Conservation (phyloP, 176 grass and related monocot species). For the Aegilops bicornis region DNA sequence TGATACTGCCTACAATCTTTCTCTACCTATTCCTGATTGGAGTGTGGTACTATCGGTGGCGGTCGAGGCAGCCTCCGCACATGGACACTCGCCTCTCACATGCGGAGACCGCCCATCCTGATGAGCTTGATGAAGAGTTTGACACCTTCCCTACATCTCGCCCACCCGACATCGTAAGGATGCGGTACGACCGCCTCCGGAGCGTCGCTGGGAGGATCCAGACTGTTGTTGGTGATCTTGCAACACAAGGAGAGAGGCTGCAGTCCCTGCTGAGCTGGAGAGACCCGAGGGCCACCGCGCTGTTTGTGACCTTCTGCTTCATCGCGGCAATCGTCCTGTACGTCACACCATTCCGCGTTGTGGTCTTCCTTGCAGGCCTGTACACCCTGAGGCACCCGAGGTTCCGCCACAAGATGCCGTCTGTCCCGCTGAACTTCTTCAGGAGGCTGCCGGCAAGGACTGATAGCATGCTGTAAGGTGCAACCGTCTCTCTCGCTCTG, state of each 20-base stretch:
- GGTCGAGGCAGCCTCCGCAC: slow-evolving; percentile 59
- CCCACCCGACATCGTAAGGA: slow-evolving; percentile 43
- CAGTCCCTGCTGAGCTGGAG: slow-evolving; percentile 70
- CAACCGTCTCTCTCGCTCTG: background rate
- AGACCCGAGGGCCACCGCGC: slow-evolving; percentile 50
- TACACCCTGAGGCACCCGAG: slow-evolving; percentile 65
- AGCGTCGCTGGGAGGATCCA: slow-evolving; percentile 62
- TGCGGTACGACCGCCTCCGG: slow-evolving; percentile 57
- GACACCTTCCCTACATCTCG: slow-evolving; percentile 65
- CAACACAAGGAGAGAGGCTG: slow-evolving; percentile 66
- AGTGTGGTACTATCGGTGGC: slow-evolving; percentile 69
- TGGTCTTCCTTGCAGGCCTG: slow-evolving; percentile 51
- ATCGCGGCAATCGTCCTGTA: slow-evolving; percentile 55
- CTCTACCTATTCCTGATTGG: slow-evolving; percentile 70
- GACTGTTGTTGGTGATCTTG: slow-evolving; percentile 62
- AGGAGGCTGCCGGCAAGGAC: slow-evolving; percentile 65
- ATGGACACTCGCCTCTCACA: slow-evolving; percentile 71
- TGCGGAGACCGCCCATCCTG: slow-evolving; percentile 49
- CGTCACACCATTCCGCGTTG: slow-evolving; percentile 56
- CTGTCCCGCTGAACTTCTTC: slow-evolving; percentile 70
- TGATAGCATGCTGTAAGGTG: slow-evolving; percentile 56
- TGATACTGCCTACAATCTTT: slow-evolving; percentile 70
- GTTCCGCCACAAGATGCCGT: slow-evolving; percentile 65
- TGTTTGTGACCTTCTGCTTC: slow-evolving; percentile 65
- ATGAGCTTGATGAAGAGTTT: slow-evolving; percentile 71